Evolutionary conservation across 345 rosid genomes (phyloP).

Genomic region (Zanthoxylum bungeanum): DNA sequence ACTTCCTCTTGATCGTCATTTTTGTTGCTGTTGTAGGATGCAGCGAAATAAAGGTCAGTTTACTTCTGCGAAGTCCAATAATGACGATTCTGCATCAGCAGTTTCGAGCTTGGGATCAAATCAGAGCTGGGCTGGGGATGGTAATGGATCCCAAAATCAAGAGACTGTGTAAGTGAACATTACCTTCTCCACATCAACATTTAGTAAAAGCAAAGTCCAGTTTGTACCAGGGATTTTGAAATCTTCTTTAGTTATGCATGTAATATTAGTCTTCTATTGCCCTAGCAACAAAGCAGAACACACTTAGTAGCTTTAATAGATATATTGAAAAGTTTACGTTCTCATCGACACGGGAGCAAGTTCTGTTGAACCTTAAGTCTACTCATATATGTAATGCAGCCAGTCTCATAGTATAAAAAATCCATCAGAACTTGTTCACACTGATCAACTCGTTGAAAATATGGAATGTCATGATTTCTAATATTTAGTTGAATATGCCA

Average conservation of each 20-base stretch:
- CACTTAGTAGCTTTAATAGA: background rate
- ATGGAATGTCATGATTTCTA: slow-evolving; percentile 8
- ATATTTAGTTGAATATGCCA: slow-evolving; percentile 24
- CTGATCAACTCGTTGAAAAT: background rate
- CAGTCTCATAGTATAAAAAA: background rate
- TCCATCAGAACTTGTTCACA: slow-evolving; percentile 3
- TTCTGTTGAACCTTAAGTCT: slow-evolving; percentile 3
- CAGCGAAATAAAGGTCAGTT: slow-evolving; percentile 67
- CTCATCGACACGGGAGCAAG: background rate
- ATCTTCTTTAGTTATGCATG: background rate
- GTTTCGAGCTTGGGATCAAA: slow-evolving; percentile 50
- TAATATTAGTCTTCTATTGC: background rate
- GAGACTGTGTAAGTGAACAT: slow-evolving; percentile 47
- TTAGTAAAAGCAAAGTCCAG: background rate
- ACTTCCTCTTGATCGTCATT: slow-evolving; percentile 10
- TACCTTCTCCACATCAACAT: background rate
- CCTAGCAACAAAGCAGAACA: background rate
- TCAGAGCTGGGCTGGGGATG: slow-evolving; percentile 44
- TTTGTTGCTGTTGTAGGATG: slow-evolving; percentile 37
- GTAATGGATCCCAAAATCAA: slow-evolving; percentile 45
- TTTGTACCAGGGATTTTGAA: background rate
- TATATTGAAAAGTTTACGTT: background rate
- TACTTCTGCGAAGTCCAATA: slow-evolving; percentile 52
- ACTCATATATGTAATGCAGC: background rate
- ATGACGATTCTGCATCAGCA: slow-evolving; percentile 54